Conservation (phyloP, 768 basidiomycete genomes). For the Psilocybe azurescens region DNA sequence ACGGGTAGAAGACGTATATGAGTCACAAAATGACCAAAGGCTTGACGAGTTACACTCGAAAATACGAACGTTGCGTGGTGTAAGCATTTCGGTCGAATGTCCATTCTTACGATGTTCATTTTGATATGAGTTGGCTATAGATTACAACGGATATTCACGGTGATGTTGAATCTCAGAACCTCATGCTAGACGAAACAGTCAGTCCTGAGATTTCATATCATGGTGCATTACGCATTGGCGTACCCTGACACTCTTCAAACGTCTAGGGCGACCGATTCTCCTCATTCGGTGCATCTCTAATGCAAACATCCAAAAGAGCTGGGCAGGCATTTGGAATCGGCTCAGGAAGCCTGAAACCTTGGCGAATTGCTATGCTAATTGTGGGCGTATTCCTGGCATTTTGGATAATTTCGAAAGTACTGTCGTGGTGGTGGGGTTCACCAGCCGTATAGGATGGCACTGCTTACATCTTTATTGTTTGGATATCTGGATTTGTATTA, state of each 20-base stretch:
- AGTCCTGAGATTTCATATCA: slow-evolving; percentile 26
- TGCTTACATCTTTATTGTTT: background rate
- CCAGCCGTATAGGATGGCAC: slow-evolving; percentile 16
- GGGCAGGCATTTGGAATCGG: slow-evolving; percentile 77
- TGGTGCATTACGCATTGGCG: background rate
- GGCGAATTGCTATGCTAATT: slow-evolving; percentile 67
- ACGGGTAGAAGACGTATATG: slow-evolving; percentile 73
- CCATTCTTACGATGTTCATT: background rate
- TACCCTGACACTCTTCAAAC: background rate
- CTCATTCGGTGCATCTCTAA: slow-evolving; percentile 64
- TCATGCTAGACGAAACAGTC: slow-evolving; percentile 78
- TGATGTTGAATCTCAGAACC: slow-evolving; percentile 84
- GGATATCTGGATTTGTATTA: background rate
- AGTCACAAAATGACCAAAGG: slow-evolving; percentile 84
- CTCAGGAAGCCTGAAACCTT: slow-evolving; percentile 69
- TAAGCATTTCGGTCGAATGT: slow-evolving; percentile 38
- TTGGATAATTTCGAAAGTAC: slow-evolving; percentile 59
- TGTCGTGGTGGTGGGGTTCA: slow-evolving; percentile 50
- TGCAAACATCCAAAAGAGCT: slow-evolving; percentile 72
- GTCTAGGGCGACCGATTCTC: slow-evolving; percentile 68
- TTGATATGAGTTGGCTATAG: slow-evolving; percentile 38
- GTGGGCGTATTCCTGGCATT: slow-evolving; percentile 58
- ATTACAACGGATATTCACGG: slow-evolving; percentile 88
- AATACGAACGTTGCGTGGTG: slow-evolving; percentile 81
- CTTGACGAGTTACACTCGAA: slow-evolving; percentile 88